Evolutionary conservation across 768 basidiomycete genomes (phyloP).

Genomic region (Mycena olivaceomarginata): DNA sequence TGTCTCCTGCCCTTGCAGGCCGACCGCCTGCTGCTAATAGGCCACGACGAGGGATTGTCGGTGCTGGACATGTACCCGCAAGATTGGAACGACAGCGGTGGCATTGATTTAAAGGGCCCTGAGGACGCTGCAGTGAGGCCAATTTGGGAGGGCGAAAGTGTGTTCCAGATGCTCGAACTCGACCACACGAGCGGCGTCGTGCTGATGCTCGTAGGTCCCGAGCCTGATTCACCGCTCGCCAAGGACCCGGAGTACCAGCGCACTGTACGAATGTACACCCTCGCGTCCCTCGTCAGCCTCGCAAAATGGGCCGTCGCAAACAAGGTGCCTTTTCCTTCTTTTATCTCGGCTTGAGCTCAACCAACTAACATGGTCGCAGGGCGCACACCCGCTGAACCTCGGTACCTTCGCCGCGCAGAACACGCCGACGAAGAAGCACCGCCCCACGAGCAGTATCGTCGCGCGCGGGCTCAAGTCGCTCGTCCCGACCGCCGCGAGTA

Average conservation of each 20-base stretch:
- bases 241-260: conserved; percentile 76
- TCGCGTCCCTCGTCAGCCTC: conserved; percentile 83
- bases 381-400: conserved; percentile 78
- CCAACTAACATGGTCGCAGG: conserved; percentile 58
- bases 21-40: conserved; percentile 83
- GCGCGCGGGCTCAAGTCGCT: conserved; percentile 80
- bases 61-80: conserved; percentile 90
- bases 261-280: conserved; percentile 88
- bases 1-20: conserved; percentile 83
- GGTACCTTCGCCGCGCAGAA: conserved; percentile 70
- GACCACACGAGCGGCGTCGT: conserved; percentile 81
- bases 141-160: conserved; percentile 89
- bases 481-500: conserved; percentile 30
- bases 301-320: conserved; percentile 85
- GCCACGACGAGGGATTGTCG: conserved; percentile 87
- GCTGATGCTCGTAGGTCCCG: conserved; percentile 83
- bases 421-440: conserved; percentile 68
- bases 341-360: background rate
- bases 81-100: conserved; percentile 76
- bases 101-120: conserved; percentile 73
- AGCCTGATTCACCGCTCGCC: conserved; percentile 64
- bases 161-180: conserved; percentile 88
- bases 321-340: conserved; percentile 65
- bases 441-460: conserved; percentile 75
- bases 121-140: conserved; percentile 80